Conservation (phyloP, 768 basidiomycete genomes). For the Trametes villosa region DNA sequence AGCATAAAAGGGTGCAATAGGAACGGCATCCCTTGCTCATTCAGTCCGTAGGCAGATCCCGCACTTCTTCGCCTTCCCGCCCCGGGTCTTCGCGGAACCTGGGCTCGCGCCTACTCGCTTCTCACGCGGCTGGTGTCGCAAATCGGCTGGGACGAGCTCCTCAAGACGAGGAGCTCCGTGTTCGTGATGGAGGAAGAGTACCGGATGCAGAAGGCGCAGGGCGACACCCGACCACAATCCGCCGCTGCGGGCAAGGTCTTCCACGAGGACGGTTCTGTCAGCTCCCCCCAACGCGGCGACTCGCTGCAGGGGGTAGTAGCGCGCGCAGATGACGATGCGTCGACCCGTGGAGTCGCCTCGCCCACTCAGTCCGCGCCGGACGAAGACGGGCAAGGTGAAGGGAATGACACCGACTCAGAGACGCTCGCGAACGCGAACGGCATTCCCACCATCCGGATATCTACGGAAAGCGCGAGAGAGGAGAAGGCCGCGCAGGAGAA, state of each 20-base stretch:
- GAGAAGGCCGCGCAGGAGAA: slow-evolving; percentile 43
- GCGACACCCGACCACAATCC: slow-evolving; percentile 56
- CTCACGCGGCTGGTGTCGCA: slow-evolving; percentile 89
- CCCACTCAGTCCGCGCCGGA: slow-evolving; percentile 36
- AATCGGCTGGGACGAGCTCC: slow-evolving; percentile 98
- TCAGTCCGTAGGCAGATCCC: slow-evolving; percentile 71
- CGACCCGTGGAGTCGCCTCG: slow-evolving; percentile 63
- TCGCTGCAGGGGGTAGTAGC: slow-evolving; percentile 29
- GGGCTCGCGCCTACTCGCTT: slow-evolving; percentile 91
- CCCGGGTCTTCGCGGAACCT: slow-evolving; percentile 92
- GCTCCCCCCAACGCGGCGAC: slow-evolving; percentile 23
- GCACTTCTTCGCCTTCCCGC: slow-evolving; percentile 94
- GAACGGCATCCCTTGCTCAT: background rate
- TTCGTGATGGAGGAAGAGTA: slow-evolving; percentile 99
- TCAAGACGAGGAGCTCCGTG: slow-evolving; percentile 91
- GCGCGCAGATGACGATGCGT: slow-evolving; percentile 68
- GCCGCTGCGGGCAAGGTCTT: slow-evolving; percentile 43
- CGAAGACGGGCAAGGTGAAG: slow-evolving; percentile 22
- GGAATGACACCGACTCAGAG: slow-evolving; percentile 32
- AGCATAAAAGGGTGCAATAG: slow-evolving; percentile 12
- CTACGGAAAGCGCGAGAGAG: slow-evolving; percentile 51
- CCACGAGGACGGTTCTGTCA: slow-evolving; percentile 66
- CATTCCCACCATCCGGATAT: slow-evolving; percentile 63
- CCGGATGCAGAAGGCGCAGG: slow-evolving; percentile 89
- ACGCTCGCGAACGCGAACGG: slow-evolving; percentile 31